phyloP scores from a whole-genome alignment of 2,329 filamentous ascomycete species.

The Colletotrichum tofieldiae region DNA sequence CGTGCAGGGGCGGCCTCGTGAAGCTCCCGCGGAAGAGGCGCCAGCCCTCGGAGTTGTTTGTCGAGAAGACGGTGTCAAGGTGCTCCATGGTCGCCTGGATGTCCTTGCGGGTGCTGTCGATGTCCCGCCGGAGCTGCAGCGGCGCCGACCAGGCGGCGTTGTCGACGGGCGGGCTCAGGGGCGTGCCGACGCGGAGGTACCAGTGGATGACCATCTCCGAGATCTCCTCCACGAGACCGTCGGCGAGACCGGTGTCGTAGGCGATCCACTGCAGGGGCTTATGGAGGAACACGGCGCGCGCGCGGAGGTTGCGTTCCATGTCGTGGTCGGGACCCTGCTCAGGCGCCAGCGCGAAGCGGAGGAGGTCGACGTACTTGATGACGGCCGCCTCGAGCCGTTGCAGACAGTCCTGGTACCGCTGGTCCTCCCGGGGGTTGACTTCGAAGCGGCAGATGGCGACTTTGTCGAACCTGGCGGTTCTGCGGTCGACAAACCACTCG shows the following conservation, averaged over 20 bases:
- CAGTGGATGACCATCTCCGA: constrained; percentile 1
- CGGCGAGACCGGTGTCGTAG: constrained; percentile 15
- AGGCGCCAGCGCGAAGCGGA: background rate
- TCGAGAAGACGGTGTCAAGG: constrained; percentile 4
- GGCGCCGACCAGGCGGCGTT: background rate
- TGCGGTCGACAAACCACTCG: constrained; percentile 1
- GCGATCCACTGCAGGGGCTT: constrained; percentile 13
- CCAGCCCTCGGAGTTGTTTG: background rate
- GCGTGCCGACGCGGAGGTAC: constrained; percentile 12
- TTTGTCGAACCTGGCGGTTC: background rate
- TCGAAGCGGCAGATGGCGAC: background rate
- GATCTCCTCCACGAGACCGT: constrained; percentile 4
- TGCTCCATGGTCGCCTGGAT: constrained; percentile 1
- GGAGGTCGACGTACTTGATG: background rate
- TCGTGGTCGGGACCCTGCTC: background rate
- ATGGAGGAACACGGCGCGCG: constrained; percentile 9
- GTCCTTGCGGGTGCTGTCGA: background rate
- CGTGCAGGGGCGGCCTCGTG: background rate
- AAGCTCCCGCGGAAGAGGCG: constrained; percentile 5
- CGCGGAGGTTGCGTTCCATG: background rate
- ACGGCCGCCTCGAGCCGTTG: constrained; percentile 10
- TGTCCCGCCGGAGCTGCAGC: constrained; percentile 8
- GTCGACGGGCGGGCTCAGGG: constrained; percentile 2
- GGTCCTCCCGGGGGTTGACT: constrained; percentile 2
- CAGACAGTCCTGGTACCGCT: background rate